Evolutionary conservation across 306 rosid genomes (phyloP).

Genomic region (Hippophae tibetana): DNA sequence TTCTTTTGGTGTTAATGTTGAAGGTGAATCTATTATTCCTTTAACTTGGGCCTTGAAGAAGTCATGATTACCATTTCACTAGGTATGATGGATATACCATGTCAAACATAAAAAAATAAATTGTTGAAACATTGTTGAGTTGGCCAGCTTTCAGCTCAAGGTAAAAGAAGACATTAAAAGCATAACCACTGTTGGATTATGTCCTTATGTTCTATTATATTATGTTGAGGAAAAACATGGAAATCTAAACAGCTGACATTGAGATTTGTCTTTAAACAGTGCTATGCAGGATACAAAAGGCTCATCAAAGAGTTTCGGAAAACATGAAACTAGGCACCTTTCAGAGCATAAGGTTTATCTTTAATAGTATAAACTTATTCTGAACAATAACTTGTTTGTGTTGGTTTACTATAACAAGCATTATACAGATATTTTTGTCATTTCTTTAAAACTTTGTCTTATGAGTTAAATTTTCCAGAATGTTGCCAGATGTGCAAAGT

Average conservation of each 20-base stretch:
- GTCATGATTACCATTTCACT: too few relatives aligned
- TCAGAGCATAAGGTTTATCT: slow-evolving; percentile 80
- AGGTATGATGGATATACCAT: too few relatives aligned
- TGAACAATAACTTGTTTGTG: background rate
- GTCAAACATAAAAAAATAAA: too few relatives aligned
- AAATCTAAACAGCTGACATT: slow-evolving; percentile 9
- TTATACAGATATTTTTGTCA: slow-evolving; percentile 1
- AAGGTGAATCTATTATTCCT: too few relatives aligned
- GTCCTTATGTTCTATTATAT: background rate
- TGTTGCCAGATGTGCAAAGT: slow-evolving; percentile 90
- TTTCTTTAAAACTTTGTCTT: slow-evolving; percentile 23
- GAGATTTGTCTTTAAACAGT: slow-evolving; percentile 28
- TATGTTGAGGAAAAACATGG: too few relatives aligned
- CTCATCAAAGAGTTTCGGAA: slow-evolving; percentile 61
- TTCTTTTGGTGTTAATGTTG: background rate
- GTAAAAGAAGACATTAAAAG: background rate
- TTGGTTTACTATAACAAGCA: slow-evolving; percentile 6
- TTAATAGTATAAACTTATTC: background rate
- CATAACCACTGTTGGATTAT: background rate
- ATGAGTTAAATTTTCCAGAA: slow-evolving; percentile 60
- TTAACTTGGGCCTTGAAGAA: too few relatives aligned
- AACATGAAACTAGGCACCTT: slow-evolving; percentile 86
- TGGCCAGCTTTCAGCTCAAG: background rate
- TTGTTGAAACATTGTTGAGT: too few relatives aligned
- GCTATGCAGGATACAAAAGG: slow-evolving; percentile 55